These are phyloP conservation scores for Aspergillus bombycis DNA, from an alignment of 2,329 filamentous ascomycete genomes.

Conservation along the genomic window DNA sequence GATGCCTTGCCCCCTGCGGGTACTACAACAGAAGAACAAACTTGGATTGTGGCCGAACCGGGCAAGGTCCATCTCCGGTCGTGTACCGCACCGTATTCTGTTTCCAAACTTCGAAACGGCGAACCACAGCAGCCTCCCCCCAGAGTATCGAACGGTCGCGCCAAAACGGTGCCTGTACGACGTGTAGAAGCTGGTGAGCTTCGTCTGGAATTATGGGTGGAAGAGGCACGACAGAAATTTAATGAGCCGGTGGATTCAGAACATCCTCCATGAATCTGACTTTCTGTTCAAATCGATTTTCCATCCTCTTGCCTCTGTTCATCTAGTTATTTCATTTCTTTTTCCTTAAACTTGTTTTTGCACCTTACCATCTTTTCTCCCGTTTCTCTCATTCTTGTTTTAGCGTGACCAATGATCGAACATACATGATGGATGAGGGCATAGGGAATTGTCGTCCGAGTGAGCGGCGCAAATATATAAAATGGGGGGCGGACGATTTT, in stretches of 20 bases:
- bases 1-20: slow-evolving; percentile 51
- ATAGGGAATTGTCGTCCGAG: slow-evolving; percentile 38
- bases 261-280: slow-evolving; percentile 36
- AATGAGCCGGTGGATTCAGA: slow-evolving; percentile 45
- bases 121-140: slow-evolving; percentile 38
- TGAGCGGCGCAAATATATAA: slow-evolving; percentile 43
- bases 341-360: slow-evolving; percentile 16
- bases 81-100: slow-evolving; percentile 44
- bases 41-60: slow-evolving; percentile 64
- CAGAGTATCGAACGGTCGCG: slow-evolving; percentile 49
- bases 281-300: slow-evolving; percentile 10
- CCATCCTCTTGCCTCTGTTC: slow-evolving; percentile 11
- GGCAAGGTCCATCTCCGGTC: slow-evolving; percentile 44
- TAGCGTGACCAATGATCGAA: slow-evolving; percentile 47
- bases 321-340: slow-evolving; percentile 19
- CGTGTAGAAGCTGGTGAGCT: slow-evolving; percentile 67
- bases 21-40: slow-evolving; percentile 54
- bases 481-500: slow-evolving; percentile 42
- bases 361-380: slow-evolving; percentile 10
- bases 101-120: slow-evolving; percentile 42
- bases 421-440: slow-evolving; percentile 44
- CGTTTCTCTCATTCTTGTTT: slow-evolving; percentile 39
- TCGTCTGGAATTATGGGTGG: slow-evolving; percentile 70
- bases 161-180: slow-evolving; percentile 63
- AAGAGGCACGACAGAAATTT: slow-evolving; percentile 63